A percentile compares a stretch with the other conserved stretches of the same genome.
phyloP scores from a whole-genome alignment of 768 basidiomycete genomes.

The Hericium erinaceus region DNA sequence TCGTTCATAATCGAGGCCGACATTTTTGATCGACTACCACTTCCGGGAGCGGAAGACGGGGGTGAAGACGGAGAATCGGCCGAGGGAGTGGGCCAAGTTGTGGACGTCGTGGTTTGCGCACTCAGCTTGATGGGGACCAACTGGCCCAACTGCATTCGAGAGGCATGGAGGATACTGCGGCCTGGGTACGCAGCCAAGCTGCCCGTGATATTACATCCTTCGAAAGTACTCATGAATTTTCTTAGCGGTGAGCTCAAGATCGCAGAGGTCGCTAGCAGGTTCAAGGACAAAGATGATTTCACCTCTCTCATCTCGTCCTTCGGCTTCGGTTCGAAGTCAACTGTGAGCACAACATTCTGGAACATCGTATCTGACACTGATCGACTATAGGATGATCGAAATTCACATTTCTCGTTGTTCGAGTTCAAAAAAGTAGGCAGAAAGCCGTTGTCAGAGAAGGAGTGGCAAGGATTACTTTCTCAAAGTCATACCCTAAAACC shows the following conservation, averaged over 20 bases:
- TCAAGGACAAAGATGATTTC: slow-evolving; percentile 62
- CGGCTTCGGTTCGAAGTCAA: slow-evolving; percentile 65
- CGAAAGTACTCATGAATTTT: slow-evolving; percentile 6
- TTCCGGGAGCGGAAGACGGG: slow-evolving; percentile 65
- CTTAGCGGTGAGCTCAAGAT: slow-evolving; percentile 73
- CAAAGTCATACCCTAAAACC: slow-evolving; percentile 62
- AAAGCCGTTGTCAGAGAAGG: slow-evolving; percentile 37
- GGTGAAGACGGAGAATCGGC: slow-evolving; percentile 28
- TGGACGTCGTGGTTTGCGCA: slow-evolving; percentile 89
- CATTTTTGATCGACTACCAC: slow-evolving; percentile 67
- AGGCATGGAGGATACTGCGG: slow-evolving; percentile 83
- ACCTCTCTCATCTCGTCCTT: slow-evolving; percentile 48
- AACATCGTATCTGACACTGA: background rate
- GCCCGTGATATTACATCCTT: background rate
- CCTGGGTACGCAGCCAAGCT: slow-evolving; percentile 47
- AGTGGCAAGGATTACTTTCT: slow-evolving; percentile 49
- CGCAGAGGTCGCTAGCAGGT: slow-evolving; percentile 85
- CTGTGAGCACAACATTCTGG: slow-evolving; percentile 34
- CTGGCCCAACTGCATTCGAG: slow-evolving; percentile 85
- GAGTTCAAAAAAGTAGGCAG: slow-evolving; percentile 61
- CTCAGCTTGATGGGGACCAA: slow-evolving; percentile 96
- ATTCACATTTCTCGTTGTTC: slow-evolving; percentile 80
- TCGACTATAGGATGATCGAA: slow-evolving; percentile 55
- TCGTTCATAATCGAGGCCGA: slow-evolving; percentile 85
- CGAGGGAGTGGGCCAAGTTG: slow-evolving; percentile 60